phyloP scores from a whole-genome alignment of 192 early-diverging fungal species.

The Coemansia furcata region DNA sequence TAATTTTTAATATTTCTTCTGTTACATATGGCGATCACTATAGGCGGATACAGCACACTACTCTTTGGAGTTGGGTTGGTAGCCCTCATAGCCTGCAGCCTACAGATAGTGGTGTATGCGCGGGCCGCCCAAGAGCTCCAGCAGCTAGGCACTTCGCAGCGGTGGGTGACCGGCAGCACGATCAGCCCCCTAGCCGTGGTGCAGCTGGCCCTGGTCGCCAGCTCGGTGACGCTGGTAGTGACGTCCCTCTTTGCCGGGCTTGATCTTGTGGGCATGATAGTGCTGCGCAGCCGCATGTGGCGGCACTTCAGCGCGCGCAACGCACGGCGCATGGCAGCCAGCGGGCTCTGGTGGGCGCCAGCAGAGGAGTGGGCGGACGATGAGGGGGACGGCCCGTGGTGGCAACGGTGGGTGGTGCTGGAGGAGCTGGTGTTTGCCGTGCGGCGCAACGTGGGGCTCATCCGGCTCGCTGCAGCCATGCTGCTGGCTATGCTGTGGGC shows the following conservation, averaged over 20 bases:
- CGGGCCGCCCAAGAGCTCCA: background rate
- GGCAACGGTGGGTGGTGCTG: constrained; percentile 32
- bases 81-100: constrained; percentile 16
- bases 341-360: constrained; percentile 21
- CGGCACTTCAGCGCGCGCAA: constrained; percentile 13
- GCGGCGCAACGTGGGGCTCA: constrained; percentile 32
- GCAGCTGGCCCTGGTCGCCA: constrained; percentile 11
- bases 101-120: constrained; percentile 24
- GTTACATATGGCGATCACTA: constrained; percentile 13
- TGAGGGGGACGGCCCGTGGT: constrained; percentile 23
- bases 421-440: constrained; percentile 32
- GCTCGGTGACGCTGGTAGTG: constrained; percentile 11
- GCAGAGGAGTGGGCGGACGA: background rate
- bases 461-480: constrained; percentile 21
- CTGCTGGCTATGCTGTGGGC: constrained; percentile 31
- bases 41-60: constrained; percentile 32
- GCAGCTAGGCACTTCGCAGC: background rate
- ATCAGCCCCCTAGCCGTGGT: constrained; percentile 10
- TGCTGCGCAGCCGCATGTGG: constrained; percentile 46
- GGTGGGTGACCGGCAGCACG: background rate
- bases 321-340: background rate
- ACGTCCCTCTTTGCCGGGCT: constrained; percentile 22
- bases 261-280: constrained; percentile 39
- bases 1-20: background rate
- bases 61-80: constrained; percentile 36